phyloP scores from a whole-genome alignment of 805 yeast species.

The Metschnikowia amazonensis region DNA sequence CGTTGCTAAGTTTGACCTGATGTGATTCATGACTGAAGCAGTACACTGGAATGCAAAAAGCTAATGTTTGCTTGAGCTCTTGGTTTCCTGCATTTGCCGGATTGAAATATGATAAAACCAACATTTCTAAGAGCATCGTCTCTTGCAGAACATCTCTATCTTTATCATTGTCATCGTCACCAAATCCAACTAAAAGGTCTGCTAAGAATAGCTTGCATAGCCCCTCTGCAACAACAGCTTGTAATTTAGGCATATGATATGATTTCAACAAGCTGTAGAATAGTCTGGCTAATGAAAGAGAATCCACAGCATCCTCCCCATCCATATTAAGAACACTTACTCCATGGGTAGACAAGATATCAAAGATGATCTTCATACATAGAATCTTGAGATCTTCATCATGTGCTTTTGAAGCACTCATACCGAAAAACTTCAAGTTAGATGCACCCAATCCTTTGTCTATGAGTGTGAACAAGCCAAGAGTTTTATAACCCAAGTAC shows the following conservation, averaged over 20 bases:
- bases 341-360: conserved; percentile 76
- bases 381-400: conserved; percentile 58
- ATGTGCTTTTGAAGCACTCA: conserved; percentile 60
- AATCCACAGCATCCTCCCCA: conserved; percentile 53
- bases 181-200: conserved; percentile 59
- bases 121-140: conserved; percentile 55
- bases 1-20: conserved; percentile 59
- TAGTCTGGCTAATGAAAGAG: conserved; percentile 61
- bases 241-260: conserved; percentile 58
- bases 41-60: conserved; percentile 86
- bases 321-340: conserved; percentile 55
- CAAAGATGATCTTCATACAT: conserved; percentile 70
- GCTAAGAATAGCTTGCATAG: conserved; percentile 77
- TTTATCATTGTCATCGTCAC: conserved; percentile 14
- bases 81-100: conserved; percentile 61
- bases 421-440: conserved; percentile 61
- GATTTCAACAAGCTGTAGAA: conserved; percentile 63
- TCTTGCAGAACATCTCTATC: conserved; percentile 28
- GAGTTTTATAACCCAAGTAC: conserved; percentile 68
- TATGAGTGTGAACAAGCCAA: conserved; percentile 75
- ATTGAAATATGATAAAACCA: conserved; percentile 71
- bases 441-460: conserved; percentile 61
- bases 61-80: conserved; percentile 69
- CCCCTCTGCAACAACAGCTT: conserved; percentile 81
- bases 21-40: conserved; percentile 71